Conservation (phyloP, 2,329 filamentous ascomycete genomes). For the Boeremia exigua region DNA sequence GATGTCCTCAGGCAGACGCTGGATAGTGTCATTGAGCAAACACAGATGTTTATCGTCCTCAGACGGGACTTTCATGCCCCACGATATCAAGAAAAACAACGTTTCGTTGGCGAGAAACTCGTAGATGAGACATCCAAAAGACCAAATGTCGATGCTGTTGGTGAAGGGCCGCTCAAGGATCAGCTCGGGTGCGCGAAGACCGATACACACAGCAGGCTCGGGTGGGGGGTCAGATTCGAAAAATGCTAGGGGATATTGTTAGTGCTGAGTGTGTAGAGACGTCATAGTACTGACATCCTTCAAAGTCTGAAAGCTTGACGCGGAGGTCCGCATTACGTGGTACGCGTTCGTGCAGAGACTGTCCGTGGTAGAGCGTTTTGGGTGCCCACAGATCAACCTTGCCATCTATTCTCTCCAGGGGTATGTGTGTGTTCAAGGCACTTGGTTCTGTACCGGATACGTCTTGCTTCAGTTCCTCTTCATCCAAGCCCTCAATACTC, state of each 20-base stretch:
- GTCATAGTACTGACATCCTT: constrained; percentile 8
- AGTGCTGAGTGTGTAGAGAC: constrained; percentile 7
- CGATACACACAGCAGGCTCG: constrained; percentile 6
- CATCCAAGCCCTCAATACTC: too few relatives aligned
- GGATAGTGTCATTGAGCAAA: not conserved
- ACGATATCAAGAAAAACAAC: too few relatives aligned
- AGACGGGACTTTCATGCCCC: too few relatives aligned
- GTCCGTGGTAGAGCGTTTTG: too few relatives aligned
- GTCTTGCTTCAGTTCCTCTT: too few relatives aligned
- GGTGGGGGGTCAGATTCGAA: constrained; percentile 9
- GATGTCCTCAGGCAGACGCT: too few relatives aligned
- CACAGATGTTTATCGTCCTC: constrained; percentile 5
- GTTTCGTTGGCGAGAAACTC: constrained; percentile 3
- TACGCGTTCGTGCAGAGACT: too few relatives aligned
- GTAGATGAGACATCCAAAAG: constrained; percentile 3
- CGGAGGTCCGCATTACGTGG: not conserved
- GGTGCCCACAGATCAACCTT: too few relatives aligned
- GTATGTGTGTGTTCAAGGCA: too few relatives aligned
- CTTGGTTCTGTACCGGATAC: too few relatives aligned
- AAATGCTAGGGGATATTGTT: constrained; percentile 5
- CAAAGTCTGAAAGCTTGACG: constrained; percentile 14
- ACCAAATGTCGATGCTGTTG: constrained; percentile 4
- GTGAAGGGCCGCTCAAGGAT: constrained; percentile 2
- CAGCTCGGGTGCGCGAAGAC: constrained; percentile 9
- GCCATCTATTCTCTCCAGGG: too few relatives aligned